Percentiles rank a stretch among this genome's conserved stretches.
These are phyloP conservation scores for Talaromyces sp. DNA, from an alignment of 2,329 filamentous ascomycete genomes.

Conservation along the genomic window DNA sequence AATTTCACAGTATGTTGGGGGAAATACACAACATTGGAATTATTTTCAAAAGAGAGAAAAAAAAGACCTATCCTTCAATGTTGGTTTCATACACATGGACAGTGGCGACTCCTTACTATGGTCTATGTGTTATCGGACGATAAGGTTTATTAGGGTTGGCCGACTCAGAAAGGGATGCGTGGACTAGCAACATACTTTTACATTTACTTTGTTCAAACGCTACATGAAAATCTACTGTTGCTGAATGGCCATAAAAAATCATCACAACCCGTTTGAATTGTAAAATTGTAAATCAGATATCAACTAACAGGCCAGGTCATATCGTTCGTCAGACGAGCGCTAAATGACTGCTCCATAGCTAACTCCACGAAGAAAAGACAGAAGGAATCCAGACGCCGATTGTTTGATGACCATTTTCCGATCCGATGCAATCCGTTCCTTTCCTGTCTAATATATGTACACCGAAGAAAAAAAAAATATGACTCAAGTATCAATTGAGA, in stretches of 20 bases:
- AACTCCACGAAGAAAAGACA: neutral
- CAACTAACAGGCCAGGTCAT: neutral
- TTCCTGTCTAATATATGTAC: slow-evolving; percentile 8
- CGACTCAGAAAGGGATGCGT: no score
- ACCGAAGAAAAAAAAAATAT: slow-evolving; percentile 2
- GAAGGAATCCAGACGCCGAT: neutral
- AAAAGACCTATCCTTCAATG: no score
- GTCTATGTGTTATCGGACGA: no score
- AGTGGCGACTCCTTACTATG: no score
- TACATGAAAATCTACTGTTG: no score
- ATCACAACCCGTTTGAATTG: neutral
- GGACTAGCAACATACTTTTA: no score
- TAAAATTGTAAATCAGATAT: neutral
- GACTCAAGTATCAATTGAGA: neutral
- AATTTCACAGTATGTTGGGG: no score
- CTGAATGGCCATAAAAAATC: neutral
- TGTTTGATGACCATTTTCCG: neutral
- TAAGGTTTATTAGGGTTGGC: no score
- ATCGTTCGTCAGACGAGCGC: neutral
- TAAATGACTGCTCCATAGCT: neutral
- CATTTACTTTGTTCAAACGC: no score
- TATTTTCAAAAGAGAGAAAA: no score
- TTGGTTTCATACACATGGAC: no score
- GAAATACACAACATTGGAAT: no score
- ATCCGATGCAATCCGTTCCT: neutral